Evolutionary conservation across 129 eudicot genomes (phyloP).

Genomic region (Saussurea involucrata): DNA sequence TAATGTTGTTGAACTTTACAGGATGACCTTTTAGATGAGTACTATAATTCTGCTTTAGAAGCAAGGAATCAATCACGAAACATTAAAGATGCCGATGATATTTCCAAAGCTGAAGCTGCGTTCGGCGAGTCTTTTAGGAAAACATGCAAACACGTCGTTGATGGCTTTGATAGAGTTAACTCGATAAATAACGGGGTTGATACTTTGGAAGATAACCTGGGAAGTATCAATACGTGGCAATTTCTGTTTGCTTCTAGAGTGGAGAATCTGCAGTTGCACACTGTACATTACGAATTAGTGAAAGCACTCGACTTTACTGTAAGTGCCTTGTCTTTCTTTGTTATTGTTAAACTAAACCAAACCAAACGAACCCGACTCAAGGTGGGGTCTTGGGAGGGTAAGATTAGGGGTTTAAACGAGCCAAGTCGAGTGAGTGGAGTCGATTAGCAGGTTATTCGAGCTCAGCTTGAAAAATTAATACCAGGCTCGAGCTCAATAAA

Average conservation of each 20-base stretch:
- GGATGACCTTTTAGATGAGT: conserved; percentile 46
- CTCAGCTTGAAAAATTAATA: no score
- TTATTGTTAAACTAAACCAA: not conserved
- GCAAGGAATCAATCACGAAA: conserved; percentile 26
- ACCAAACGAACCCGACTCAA: not conserved
- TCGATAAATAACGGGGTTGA: conserved; percentile 30
- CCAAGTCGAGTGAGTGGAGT: no score
- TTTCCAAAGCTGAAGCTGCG: conserved; percentile 32
- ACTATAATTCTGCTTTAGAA: conserved; percentile 27
- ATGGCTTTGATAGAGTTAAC: conserved; percentile 37
- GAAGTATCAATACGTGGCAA: conserved; percentile 50
- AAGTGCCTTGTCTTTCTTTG: conserved; percentile 26
- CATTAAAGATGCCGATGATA: not conserved
- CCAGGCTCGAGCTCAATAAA: no score
- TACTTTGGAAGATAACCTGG: conserved; percentile 37
- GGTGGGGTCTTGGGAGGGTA: no score
- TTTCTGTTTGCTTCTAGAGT: conserved; percentile 40
- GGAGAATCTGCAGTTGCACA: conserved; percentile 44
- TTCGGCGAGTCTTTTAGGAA: conserved; percentile 41
- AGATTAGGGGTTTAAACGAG: no score
- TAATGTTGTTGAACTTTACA: conserved; percentile 28
- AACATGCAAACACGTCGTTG: conserved; percentile 31
- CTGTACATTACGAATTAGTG: conserved; percentile 45
- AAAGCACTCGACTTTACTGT: conserved; percentile 54
- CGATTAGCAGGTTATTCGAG: no score